Conservation (phyloP, 129 eudicot species). For the Smallanthus sonchifolius region DNA sequence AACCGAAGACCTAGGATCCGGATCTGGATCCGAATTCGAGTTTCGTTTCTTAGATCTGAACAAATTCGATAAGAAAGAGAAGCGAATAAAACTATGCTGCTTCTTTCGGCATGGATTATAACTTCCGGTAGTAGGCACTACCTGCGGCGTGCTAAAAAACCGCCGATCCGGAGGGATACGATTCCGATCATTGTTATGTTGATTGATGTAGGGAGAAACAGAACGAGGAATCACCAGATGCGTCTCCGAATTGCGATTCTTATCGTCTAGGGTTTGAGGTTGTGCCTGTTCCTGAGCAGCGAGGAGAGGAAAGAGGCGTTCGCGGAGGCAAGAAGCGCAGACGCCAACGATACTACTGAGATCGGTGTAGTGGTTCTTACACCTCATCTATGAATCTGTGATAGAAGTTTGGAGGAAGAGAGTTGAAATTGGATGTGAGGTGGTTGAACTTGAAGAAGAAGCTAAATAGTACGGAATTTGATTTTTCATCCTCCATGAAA, state of each 20-base stretch:
- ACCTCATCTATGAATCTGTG: slow-evolving; percentile 46
- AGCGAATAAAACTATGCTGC: slow-evolving; percentile 14
- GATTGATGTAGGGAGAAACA: slow-evolving; percentile 62
- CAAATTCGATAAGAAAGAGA: slow-evolving; percentile 35
- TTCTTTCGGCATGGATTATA: slow-evolving; percentile 23
- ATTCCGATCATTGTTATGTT: neutral
- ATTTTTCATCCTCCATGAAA: neutral
- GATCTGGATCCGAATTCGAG: neutral
- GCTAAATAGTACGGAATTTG: slow-evolving; percentile 4
- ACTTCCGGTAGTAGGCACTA: slow-evolving; percentile 34
- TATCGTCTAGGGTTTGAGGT: slow-evolving; percentile 8
- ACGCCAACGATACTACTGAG: slow-evolving; percentile 63
- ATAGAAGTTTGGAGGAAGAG: neutral
- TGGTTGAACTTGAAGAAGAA: slow-evolving; percentile 3
- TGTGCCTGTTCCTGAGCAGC: slow-evolving; percentile 49
- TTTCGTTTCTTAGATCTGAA: slow-evolving; percentile 54
- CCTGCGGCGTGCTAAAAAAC: slow-evolving; percentile 61
- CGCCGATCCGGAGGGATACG: slow-evolving; percentile 28
- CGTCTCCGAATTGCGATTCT: slow-evolving; percentile 7
- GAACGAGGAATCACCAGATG: slow-evolving; percentile 50
- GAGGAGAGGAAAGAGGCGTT: slow-evolving; percentile 48
- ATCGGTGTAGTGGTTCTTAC: slow-evolving; percentile 59
- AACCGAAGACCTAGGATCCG: neutral
- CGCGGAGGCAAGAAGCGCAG: slow-evolving; percentile 73
- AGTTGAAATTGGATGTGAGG: neutral